A percentile compares a stretch with the other conserved stretches of the same genome.
Evolutionary conservation across 495 filamentous ascomycete genomes (phyloP).

Genomic region (Lasiosphaeria ovina): DNA sequence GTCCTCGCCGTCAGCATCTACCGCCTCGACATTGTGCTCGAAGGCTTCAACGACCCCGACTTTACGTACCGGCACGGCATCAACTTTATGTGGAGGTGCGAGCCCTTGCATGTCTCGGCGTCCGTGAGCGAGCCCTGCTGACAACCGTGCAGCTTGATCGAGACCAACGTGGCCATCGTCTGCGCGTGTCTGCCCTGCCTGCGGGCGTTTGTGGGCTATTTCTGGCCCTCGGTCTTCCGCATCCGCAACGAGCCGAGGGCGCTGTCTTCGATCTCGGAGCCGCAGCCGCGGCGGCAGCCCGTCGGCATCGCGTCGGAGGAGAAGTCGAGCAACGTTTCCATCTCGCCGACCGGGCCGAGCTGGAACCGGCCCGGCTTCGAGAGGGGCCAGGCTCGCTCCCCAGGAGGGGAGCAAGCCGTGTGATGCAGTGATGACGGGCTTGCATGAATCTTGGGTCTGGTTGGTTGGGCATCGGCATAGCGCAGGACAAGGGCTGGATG

Average conservation of each 20-base stretch:
- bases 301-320: neutral
- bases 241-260: neutral
- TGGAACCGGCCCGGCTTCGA: neutral
- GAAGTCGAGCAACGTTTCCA: neutral
- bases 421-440: no score
- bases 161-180: constrained; percentile 25
- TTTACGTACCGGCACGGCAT: constrained; percentile 14
- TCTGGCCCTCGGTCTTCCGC: constrained; percentile 15
- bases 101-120: neutral
- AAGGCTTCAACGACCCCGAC: constrained; percentile 7
- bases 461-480: no score
- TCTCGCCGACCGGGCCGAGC: neutral
- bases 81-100: constrained; percentile 27
- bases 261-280: neutral
- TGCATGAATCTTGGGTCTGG: no score
- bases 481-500: no score
- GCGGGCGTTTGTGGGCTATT: constrained; percentile 11
- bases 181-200: constrained; percentile 28
- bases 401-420: no score
- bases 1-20: constrained; percentile 25
- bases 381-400: no score
- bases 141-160: constrained; percentile 13
- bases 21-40: constrained; percentile 9
- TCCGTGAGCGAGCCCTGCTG: neutral
- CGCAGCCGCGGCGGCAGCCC: neutral